phyloP scores from a whole-genome alignment of 306 rosid genomes.

The Citrullus colocynthis region DNA sequence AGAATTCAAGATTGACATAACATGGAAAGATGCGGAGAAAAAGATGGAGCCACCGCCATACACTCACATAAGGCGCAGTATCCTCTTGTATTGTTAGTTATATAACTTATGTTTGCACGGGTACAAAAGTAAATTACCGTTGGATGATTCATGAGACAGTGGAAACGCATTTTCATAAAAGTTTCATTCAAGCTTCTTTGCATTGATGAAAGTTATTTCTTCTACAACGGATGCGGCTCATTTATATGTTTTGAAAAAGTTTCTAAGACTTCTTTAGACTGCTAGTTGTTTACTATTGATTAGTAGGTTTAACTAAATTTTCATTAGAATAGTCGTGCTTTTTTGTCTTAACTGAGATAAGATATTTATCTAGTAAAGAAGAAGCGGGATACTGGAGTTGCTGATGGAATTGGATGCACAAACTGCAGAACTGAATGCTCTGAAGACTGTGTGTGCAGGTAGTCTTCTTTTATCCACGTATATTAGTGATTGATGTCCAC shows the following conservation, averaged over 20 bases:
- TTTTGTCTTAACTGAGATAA: conserved; percentile 37
- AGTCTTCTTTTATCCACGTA: neutral
- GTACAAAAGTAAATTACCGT: neutral
- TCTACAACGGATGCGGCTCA: neutral
- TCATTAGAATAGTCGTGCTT: conserved; percentile 1
- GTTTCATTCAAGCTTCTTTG: neutral
- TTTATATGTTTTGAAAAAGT: neutral
- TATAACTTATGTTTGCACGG: neutral
- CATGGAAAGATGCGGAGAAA: conserved; percentile 59
- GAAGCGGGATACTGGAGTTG: conserved; percentile 55
- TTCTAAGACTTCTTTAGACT: neutral
- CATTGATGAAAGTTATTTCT: neutral
- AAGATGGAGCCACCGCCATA: conserved; percentile 70
- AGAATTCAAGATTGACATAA: conserved; percentile 74
- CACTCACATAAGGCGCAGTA: conserved; percentile 74
- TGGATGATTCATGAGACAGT: neutral
- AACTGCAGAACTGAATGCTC: conserved; percentile 51
- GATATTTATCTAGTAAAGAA: conserved; percentile 76
- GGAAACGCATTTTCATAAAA: neutral
- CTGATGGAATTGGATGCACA: conserved; percentile 70
- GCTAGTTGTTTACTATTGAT: neutral
- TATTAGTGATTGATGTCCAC: neutral
- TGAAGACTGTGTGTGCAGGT: conserved; percentile 90
- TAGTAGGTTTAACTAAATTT: neutral
- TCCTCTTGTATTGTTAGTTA: conserved; percentile 28